Conservation (phyloP, 2,329 filamentous ascomycete genomes). For the Geosmithia putterillii region DNA sequence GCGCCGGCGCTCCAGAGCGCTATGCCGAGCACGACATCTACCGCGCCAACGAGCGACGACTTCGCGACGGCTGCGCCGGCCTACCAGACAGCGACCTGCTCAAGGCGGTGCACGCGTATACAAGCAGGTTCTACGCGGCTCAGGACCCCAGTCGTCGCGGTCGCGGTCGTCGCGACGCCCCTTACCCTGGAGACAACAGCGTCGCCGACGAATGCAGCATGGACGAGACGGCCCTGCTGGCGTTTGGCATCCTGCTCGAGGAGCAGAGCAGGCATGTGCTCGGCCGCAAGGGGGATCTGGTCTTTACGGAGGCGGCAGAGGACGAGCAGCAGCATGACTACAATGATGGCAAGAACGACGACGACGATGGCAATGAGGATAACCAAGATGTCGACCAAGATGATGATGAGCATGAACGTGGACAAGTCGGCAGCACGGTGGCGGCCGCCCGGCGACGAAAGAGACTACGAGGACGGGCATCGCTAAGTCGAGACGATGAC, state of each 20-base stretch:
- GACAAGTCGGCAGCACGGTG: no score
- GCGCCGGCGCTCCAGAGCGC: constrained; percentile 49
- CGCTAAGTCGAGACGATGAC: no score
- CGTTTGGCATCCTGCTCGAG: constrained; percentile 63
- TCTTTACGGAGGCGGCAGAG: constrained; percentile 48
- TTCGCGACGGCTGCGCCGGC: constrained; percentile 25
- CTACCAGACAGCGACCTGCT: constrained; percentile 60
- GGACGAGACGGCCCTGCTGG: constrained; percentile 68
- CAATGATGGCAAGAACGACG: background rate
- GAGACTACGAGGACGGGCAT: no score
- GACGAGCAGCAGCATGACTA: background rate
- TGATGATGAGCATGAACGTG: background rate
- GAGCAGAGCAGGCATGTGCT: constrained; percentile 51
- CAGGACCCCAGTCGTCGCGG: constrained; percentile 1
- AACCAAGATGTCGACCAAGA: background rate
- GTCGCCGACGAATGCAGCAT: constrained; percentile 46
- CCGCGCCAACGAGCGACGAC: constrained; percentile 46
- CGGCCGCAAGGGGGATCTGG: constrained; percentile 54
- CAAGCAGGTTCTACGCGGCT: constrained; percentile 48
- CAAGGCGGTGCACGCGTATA: constrained; percentile 55
- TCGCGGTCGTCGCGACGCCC: background rate
- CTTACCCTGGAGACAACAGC: background rate
- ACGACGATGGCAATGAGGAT: no score
- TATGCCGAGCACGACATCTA: constrained; percentile 64
- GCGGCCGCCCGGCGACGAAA: no score